Percentiles rank a stretch among this genome's conserved stretches.
Conservation (phyloP, 768 basidiomycete species). For the Calocybe gangraenosa region DNA sequence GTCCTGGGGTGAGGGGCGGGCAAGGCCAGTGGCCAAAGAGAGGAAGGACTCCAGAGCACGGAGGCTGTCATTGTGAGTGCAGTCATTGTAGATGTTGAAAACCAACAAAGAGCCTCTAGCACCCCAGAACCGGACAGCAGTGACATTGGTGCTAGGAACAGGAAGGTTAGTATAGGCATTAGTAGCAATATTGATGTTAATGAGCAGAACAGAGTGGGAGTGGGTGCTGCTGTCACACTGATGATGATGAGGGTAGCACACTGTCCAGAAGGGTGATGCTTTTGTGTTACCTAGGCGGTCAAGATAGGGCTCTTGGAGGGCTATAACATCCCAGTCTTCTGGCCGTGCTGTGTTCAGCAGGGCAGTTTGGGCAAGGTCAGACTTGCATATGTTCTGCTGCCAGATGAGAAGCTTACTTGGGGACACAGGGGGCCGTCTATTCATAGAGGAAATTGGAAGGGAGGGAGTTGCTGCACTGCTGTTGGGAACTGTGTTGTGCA, state of each 20-base stretch:
- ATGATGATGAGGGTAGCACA: background rate
- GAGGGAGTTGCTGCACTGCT: too few relatives aligned
- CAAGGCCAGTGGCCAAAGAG: too few relatives aligned
- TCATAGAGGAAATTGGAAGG: too few relatives aligned
- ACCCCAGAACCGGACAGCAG: background rate
- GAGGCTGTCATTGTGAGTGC: slow-evolving; percentile 7
- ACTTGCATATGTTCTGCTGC: slow-evolving; percentile 26
- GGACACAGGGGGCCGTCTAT: background rate
- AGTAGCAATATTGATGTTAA: slow-evolving; percentile 6
- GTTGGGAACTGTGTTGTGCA: too few relatives aligned
- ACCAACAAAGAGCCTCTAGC: background rate
- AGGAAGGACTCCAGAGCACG: background rate
- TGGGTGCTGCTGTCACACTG: background rate
- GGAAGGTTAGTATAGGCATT: background rate
- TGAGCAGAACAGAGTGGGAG: slow-evolving; percentile 4
- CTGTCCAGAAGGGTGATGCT: background rate
- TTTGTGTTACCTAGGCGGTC: slow-evolving; percentile 15
- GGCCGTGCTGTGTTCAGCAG: slow-evolving; percentile 13
- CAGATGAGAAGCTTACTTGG: slow-evolving; percentile 1
- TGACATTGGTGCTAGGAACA: background rate
- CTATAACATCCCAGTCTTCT: slow-evolving; percentile 20
- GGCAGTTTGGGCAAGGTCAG: slow-evolving; percentile 13
- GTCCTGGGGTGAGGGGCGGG: background rate
- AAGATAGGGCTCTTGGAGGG: slow-evolving; percentile 28
- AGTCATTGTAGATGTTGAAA: slow-evolving; percentile 6